Base-by-base conservation (phyloP, 2,329 filamentous ascomycete genomes). In the Thielaviopsis cerberus region DNA sequence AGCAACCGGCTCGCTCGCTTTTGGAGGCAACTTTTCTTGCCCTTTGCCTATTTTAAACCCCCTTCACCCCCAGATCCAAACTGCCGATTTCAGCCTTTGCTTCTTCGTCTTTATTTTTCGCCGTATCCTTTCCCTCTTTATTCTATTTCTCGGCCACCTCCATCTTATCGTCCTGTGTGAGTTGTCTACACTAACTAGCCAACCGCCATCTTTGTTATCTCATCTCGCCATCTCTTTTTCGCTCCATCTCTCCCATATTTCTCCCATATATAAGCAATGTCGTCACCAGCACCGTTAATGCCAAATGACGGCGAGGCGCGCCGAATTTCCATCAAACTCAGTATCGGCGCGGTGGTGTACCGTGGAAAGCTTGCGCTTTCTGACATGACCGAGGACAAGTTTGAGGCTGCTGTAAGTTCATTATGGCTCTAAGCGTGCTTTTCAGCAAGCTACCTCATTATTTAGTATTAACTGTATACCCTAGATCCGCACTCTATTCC, bases 381-480 rank as follows among this genome's bases (percentile, higher is more conserved):
- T 22, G 50, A 51, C 8, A 57, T 57, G 51, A 81, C 81, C 62
- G 81, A 85, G 54, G 75, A 74, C 63, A 77, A 81, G 53, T 80
- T 98, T 45, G 88, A 90, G 65, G 76, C 81, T 66, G 94, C 91
- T 81, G 92, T 97, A 79, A 69, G 85, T 79, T 64, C 48, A 60
- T 22, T 53, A 37, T n/a, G n/a, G n/a, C n/a, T n/a, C n/a, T n/a
- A n/a, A n/a, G n/a, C n/a, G n/a, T n/a, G n/a, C n/a, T n/a, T n/a
- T n/a, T n/a, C n/a, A n/a, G n/a, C 59, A 59, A 53, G 24, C 23
- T 22, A 27, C 51, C 52, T 27, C 37, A 4, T 34, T 66, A 69
- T 10, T 56, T 60, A 55, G 65, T 41, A 22, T n/a, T 48, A 22
- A 48, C 41, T 20, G 10, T 20, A 1, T 17, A 20, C 58, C 50